Percentiles rank a stretch among this genome's conserved stretches.
Evolutionary conservation across 1,284 basidiomycete genomes (phyloP).

Genomic region (Apiotrichum veenhuisii): DNA sequence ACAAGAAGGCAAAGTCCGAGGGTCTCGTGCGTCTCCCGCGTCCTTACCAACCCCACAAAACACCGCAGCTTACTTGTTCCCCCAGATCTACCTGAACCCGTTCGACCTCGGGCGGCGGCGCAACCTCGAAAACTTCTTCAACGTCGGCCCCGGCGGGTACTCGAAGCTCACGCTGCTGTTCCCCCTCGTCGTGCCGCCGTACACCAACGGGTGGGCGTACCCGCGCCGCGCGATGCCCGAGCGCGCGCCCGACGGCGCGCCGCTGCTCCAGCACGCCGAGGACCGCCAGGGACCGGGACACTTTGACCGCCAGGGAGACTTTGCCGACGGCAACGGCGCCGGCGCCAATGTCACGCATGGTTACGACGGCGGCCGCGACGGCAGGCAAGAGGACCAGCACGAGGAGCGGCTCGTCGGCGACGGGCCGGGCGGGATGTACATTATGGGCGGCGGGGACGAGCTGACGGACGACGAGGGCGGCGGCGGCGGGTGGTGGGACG

Average conservation of each 20-base stretch:
- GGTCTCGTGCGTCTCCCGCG: conserved; percentile 64
- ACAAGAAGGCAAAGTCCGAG: conserved; percentile 62
- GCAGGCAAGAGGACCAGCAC: conserved; percentile 49
- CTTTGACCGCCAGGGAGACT: not conserved
- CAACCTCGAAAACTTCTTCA: conserved; percentile 86
- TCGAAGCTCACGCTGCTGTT: conserved; percentile 63
- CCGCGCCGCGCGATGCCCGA: conserved; percentile 33
- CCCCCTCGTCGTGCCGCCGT: conserved; percentile 74
- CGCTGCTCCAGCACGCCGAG: conserved; percentile 7
- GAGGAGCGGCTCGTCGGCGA: conserved; percentile 53
- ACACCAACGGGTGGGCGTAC: conserved; percentile 76
- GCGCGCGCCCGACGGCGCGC: not conserved
- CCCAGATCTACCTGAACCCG: conserved; percentile 76
- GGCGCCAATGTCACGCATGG: no score
- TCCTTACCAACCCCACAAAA: not conserved
- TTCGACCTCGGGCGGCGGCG: conserved; percentile 76
- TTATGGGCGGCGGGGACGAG: conserved; percentile 41
- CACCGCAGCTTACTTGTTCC: not conserved
- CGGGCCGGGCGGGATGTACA: conserved; percentile 53
- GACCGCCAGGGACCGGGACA: conserved; percentile 5
- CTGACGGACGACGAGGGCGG: conserved; percentile 26
- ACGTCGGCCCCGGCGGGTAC: conserved; percentile 74
- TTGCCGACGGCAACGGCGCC: not conserved
- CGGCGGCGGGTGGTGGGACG: conserved; percentile 21
- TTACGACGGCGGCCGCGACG: no score